Evolutionary conservation across 208 protist species (phyloP), one percentile per base, ranked within the genome.

Genomic region (Trypanosoma mega): DNA sequence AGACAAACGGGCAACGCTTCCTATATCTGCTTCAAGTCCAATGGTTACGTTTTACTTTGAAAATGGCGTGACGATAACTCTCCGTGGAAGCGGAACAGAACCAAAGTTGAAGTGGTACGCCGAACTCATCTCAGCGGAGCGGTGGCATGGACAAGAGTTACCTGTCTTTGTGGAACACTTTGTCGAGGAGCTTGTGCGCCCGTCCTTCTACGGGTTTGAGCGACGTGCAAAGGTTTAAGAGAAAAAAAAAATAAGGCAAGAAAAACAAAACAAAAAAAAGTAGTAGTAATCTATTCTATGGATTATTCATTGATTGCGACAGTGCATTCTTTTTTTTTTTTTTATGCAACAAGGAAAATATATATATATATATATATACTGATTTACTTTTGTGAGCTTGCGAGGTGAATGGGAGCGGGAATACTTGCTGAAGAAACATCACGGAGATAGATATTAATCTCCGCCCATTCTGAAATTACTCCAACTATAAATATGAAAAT

Each of bases 101-200:
- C 98, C 98, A 37, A 99, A 99, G 72, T 75, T 99, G n/a, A 99
- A 99, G 80, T 99, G 87, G 87, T 91, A 91, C 36, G 69, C 81
- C 9, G 79, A 85, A 60, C 12, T 87, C 14, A 72, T 91, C 11
- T 81, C 81, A 18, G 39, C 56, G 23, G 62, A 85, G 29, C 30
- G 69, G 0, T 52, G 33, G 12, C 73, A 65, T 0, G 37, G 43
- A 34, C 45, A 48, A 37, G 51, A 57, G 23, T 47, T 93, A 9
- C 26, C 57, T 41, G 26, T 31, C 3, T 90, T 93, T 68, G 78
- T 85, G 1, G 48, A 52, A 5, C 43, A 68, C 49, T 76, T 72
- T 0, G 81, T 90, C 20, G 61, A 70, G 23, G 71, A 87, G 61
- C 75, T 94, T 3, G 73, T 91, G 58, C 83, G 77, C 33, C 83